Base-by-base conservation (phyloP, 2,329 filamentous ascomycete genomes). In the Penicillium sp. region DNA sequence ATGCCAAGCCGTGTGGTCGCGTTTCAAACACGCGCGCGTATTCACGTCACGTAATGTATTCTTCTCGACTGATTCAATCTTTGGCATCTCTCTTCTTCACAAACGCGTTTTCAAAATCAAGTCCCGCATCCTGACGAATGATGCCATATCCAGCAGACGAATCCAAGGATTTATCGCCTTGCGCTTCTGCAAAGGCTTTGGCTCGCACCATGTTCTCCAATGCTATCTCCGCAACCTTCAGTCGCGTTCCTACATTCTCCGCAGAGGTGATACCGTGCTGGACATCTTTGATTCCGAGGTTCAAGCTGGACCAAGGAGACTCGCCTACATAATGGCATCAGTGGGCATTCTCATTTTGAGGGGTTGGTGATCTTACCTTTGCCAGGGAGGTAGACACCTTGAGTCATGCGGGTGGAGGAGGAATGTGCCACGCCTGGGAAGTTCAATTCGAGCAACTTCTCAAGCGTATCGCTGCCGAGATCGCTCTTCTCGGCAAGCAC, bases 131-230 rank as follows among this genome's bases (percentile, higher is more conserved):
- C 48, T 60, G 58, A 43, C 80, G 71, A 22, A 82, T 61, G 22
- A 79, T 65, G 1, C 81, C 81, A 67, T 79, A 83, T 63, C 83
- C 72, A n/a, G 75, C 75, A 9, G 77, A 80, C 9, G 79, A 82
- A 65, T 83, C 81, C 24, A 83, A 61, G 1, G 64, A 60, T 40
- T 79, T 67, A 24, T 67, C 68, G 16, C 67, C 69, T 27, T 56
- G 40, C 11, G 65, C 55, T 3, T 71, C 66, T 0, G 72, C 74
- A 58, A 71, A 79, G 1, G 36, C 44, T 27, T 71, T 78, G 0
- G 81, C 81, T 52, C 78, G 71, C 27, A 68, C 59, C 39, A 82
- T 62, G 56, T 81, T 75, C 14, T 65, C 68, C 27, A 82, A 60
- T 5, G 74, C 78, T 22, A 79, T 62, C 50, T 80, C 74, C 0